Percentiles rank a stretch among this genome's conserved stretches.
Evolutionary conservation across 805 yeast genomes (phyloP).

Genomic region (Peterozyma xylosa): DNA sequence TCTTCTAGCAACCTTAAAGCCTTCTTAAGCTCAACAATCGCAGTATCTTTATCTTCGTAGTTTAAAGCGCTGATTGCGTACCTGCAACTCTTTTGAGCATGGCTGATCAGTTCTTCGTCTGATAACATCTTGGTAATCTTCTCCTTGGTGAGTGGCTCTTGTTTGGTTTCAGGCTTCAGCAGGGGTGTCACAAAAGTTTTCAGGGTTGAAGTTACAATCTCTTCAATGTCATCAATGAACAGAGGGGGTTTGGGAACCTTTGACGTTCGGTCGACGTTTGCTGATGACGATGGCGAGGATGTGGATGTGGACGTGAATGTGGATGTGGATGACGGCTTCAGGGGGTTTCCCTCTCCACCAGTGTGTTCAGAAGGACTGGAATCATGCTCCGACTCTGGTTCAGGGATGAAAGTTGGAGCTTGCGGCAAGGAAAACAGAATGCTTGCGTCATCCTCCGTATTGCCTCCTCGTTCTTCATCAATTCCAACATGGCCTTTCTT

Average conservation of each 20-base stretch:
- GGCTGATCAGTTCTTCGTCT: constrained; percentile 45
- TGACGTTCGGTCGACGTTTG: neutral
- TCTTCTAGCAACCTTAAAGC: constrained; percentile 40
- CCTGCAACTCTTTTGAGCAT: constrained; percentile 63
- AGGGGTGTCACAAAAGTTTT: neutral
- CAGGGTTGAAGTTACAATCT: constrained; percentile 1
- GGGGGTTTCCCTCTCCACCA: neutral
- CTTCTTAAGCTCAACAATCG: constrained; percentile 47
- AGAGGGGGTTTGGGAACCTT: constrained; percentile 1
- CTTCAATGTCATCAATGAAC: constrained; percentile 2
- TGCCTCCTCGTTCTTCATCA: neutral
- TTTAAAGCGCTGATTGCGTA: constrained; percentile 75
- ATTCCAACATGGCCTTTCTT: too few species aligned
- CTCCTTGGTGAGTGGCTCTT: constrained; percentile 17
- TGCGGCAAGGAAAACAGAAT: neutral
- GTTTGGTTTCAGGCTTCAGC: neutral
- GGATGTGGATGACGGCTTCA: neutral
- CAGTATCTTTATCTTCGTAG: constrained; percentile 67
- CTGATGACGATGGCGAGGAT: neutral
- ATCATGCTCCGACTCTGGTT: neutral
- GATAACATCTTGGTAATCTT: constrained; percentile 44
- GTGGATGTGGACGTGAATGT: neutral
- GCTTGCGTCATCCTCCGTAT: neutral
- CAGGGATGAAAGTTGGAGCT: neutral
- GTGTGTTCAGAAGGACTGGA: constrained; percentile 1